These are phyloP conservation scores for Penicillium chermesinum DNA, from an alignment of 495 filamentous ascomycete genomes.

Conservation along the genomic window DNA sequence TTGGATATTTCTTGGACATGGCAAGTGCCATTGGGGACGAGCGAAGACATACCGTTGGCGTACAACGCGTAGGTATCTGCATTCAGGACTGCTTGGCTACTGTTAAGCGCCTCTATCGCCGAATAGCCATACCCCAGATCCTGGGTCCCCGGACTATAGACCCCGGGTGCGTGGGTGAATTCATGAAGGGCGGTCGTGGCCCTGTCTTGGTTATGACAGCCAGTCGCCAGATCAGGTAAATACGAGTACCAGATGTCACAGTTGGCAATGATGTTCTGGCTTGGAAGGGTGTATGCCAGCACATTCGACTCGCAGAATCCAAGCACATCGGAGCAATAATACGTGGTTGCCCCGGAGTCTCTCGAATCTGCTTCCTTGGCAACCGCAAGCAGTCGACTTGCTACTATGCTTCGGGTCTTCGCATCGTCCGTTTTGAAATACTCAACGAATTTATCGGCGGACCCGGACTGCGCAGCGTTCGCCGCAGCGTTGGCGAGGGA, in stretches of 20 bases:
- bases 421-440: conserved; percentile 57
- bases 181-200: conserved; percentile 58
- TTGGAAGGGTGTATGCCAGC: conserved; percentile 54
- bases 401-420: conserved; percentile 42
- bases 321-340: conserved; percentile 50
- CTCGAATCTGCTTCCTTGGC: conserved; percentile 45
- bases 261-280: conserved; percentile 48
- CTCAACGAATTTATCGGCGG: conserved; percentile 47
- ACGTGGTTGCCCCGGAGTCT: conserved; percentile 37
- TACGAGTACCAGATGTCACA: conserved; percentile 51
- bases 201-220: conserved; percentile 56
- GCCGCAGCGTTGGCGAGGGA: conserved; percentile 49
- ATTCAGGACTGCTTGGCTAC: conserved; percentile 48
- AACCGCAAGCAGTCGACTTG: conserved; percentile 46
- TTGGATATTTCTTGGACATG: too few relatives aligned
- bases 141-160: conserved; percentile 50
- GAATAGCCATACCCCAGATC: conserved; percentile 57
- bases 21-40: too few relatives aligned
- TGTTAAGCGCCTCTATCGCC: conserved; percentile 39
- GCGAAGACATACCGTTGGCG: conserved; percentile 45
- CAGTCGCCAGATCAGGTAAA: conserved; percentile 36
- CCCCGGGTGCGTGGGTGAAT: conserved; percentile 54
- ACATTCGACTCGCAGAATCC: conserved; percentile 46
- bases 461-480: conserved; percentile 46
- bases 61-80: conserved; percentile 61